Base-by-base conservation (phyloP, 768 basidiomycete genomes). In the Hygrophorus russula region DNA sequence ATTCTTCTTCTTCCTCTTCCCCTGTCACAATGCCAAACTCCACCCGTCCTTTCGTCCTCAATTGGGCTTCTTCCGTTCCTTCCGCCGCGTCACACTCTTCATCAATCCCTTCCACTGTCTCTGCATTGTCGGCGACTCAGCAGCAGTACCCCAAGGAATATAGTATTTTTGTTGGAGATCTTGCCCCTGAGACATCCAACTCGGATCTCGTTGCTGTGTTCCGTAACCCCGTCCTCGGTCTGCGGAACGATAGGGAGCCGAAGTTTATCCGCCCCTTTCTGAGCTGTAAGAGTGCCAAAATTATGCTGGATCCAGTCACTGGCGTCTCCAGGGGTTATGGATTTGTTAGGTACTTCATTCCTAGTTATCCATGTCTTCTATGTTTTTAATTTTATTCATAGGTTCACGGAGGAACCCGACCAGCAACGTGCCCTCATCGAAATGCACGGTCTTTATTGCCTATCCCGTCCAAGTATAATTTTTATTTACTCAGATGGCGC, bases 211-310 rank as follows among this genome's bases (percentile, higher is more conserved):
- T 94, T 39, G 86, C 85, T 18, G 83, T 92, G 51, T 89, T 91
- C 63, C 81, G 88, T 55, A 89, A 92, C 59, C 89, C 89, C 0
- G 82, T 89, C 2, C 73, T 89, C 11, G 87, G 87, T 34, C 71
- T 90, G 42, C 74, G 87, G 46, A 84, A 82, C 56, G 87, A 91
- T 57, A 73, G 88, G 45, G 86, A 86, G 58, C 88, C 89, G 14
- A 86, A 87, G 59, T 85, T 89, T 51, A 89, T 93, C 42, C 74
- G 80, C 6, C 87, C 89, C 2, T 96, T 94, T 64, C 62, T 78
- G 30, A 92, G 88, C 59, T 92, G 90, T 64, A 91, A 90, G 68
- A 92, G 89, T 59, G 92, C 92, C 24, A 92, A 91, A 67, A 94
- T 90, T 51, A 92, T 92, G 89, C 67, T 90, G 38, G 89, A 92